Percentiles rank a stretch among this genome's conserved stretches.
Evolutionary conservation across 768 basidiomycete genomes (phyloP).

Genomic region (Lactifluus hygrophoroides): DNA sequence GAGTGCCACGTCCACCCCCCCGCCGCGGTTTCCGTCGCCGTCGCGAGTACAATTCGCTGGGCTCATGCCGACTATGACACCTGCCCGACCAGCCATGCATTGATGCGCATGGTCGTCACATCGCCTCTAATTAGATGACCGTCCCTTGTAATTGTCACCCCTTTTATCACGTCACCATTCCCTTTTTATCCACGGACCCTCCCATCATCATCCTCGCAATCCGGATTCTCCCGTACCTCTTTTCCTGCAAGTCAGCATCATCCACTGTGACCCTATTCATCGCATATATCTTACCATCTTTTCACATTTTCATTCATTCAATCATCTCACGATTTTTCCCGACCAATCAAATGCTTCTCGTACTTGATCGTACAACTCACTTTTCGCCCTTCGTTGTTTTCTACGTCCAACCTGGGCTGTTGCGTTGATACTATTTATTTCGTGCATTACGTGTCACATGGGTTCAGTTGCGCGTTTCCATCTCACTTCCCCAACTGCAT

Average conservation of each 20-base stretch:
- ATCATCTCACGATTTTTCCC: conserved; percentile 12
- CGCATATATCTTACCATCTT: conserved; percentile 18
- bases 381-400: conserved; percentile 6
- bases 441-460: conserved; percentile 1
- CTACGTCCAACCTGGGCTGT: background rate
- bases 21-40: conserved; percentile 19
- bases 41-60: conserved; percentile 17
- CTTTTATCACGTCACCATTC: conserved; percentile 15
- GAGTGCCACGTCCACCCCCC: conserved; percentile 15
- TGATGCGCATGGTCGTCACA: background rate
- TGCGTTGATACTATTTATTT: conserved; percentile 11
- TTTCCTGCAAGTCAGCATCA: conserved; percentile 14
- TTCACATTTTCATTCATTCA: conserved; percentile 17
- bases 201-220: conserved; percentile 15
- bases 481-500: conserved; percentile 8
- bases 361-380: conserved; percentile 14
- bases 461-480: conserved; percentile 5
- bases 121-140: conserved; percentile 3
- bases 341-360: background rate
- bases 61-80: conserved; percentile 21
- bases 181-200: conserved; percentile 15
- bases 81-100: conserved; percentile 1
- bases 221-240: conserved; percentile 17
- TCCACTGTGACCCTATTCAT: conserved; percentile 15
- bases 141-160: conserved; percentile 11